Evolutionary conservation across 306 rosid species (phyloP).

Genomic region (Heteromeles arbutifolia): DNA sequence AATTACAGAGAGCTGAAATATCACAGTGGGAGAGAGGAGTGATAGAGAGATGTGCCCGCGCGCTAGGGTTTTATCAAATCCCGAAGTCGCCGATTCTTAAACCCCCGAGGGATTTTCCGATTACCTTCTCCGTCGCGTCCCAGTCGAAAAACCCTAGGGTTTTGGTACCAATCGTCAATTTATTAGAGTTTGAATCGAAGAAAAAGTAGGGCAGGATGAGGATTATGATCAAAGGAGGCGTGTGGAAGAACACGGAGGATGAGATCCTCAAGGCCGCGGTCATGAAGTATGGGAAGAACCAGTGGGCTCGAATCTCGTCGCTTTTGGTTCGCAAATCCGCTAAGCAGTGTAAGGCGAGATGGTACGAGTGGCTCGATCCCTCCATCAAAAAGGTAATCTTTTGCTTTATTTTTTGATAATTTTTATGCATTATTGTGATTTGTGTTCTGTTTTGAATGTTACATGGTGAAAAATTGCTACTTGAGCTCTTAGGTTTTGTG

Average conservation of each 20-base stretch:
- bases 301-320: slow-evolving; percentile 96
- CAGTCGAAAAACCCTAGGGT: slow-evolving; percentile 10
- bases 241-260: slow-evolving; percentile 97
- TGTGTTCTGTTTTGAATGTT: background rate
- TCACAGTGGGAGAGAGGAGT: background rate
- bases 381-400: slow-evolving; percentile 71
- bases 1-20: background rate
- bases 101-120: background rate
- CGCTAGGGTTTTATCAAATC: slow-evolving; percentile 22
- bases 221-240: slow-evolving; percentile 96
- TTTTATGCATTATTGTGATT: background rate
- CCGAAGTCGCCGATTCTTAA: background rate
- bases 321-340: slow-evolving; percentile 93
- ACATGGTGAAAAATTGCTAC: background rate
- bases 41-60: background rate
- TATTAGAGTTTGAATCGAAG: background rate
- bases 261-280: slow-evolving; percentile 96
- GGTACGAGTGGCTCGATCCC: slow-evolving; percentile 98
- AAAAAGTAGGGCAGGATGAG: slow-evolving; percentile 56
- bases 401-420: background rate
- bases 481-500: background rate
- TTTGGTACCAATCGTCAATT: background rate
- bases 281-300: slow-evolving; percentile 90
- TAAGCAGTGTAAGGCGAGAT: slow-evolving; percentile 93
- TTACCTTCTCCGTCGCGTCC: background rate